Percentiles rank a stretch among this genome's conserved stretches.
Conservation (phyloP, 371 early-diverging fungal genomes). For the Rhizopus sp. region DNA sequence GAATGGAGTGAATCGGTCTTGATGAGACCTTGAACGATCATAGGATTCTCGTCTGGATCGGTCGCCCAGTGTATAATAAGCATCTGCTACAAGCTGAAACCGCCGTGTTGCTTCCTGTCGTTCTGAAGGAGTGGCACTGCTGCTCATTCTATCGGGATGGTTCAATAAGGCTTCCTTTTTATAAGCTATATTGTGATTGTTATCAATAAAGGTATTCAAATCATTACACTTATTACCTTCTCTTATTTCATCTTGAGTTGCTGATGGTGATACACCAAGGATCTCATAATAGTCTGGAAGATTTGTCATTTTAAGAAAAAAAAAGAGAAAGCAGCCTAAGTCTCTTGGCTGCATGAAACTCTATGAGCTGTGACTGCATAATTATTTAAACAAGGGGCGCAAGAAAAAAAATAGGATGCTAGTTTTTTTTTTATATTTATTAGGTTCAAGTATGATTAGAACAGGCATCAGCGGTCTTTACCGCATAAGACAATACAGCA, state of each 20-base stretch:
- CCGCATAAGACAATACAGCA: too few relatives aligned
- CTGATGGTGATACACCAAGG: conserved; percentile 17
- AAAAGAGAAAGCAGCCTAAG: not conserved
- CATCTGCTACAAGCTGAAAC: conserved; percentile 79
- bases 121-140: conserved; percentile 54
- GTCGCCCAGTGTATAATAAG: conserved; percentile 82
- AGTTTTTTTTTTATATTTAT: too few relatives aligned
- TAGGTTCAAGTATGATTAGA: too few relatives aligned
- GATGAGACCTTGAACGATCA: conserved; percentile 66
- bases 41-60: conserved; percentile 68
- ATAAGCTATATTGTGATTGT: conserved; percentile 56
- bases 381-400: too few relatives aligned
- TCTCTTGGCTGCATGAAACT: too few relatives aligned
- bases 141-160: conserved; percentile 77
- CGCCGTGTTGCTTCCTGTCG: conserved; percentile 70
- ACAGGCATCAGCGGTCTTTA: too few relatives aligned
- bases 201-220: not conserved
- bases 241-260: conserved; percentile 31
- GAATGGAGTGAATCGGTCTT: conserved; percentile 16
- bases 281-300: conserved; percentile 32
- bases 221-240: conserved; percentile 17
- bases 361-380: too few relatives aligned
- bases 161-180: conserved; percentile 70
- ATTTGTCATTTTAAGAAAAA: conserved; percentile 18
- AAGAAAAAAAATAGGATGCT: too few relatives aligned